Conservation (phyloP, 2,329 filamentous ascomycete species). For the Talaromyces sp. region DNA sequence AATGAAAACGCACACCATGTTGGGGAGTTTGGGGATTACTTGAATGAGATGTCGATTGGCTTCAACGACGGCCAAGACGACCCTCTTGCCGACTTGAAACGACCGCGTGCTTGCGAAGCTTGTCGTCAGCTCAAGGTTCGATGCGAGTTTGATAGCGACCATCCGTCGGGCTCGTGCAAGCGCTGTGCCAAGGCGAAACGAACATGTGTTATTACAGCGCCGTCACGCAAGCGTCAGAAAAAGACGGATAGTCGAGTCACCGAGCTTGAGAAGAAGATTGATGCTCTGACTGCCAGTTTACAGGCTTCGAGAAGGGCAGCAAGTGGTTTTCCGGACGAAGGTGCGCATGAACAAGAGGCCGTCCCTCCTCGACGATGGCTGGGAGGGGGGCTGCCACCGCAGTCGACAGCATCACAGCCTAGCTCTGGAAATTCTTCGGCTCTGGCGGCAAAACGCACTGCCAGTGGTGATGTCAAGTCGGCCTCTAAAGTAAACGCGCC, state of each 20-base stretch:
- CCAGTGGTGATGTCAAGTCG: conserved; percentile 24
- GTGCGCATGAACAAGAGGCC: conserved; percentile 34
- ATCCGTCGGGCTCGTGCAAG: conserved; percentile 61
- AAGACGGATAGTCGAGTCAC: conserved; percentile 86
- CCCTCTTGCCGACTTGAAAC: conserved; percentile 51
- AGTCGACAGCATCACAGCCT: neutral
- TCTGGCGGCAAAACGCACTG: conserved; percentile 26
- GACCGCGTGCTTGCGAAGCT: conserved; percentile 67
- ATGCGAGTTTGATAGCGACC: conserved; percentile 67
- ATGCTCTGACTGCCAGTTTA: conserved; percentile 75
- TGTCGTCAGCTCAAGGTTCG: conserved; percentile 75
- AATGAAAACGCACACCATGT: conserved; percentile 10
- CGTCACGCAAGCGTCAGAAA: conserved; percentile 74
- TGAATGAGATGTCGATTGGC: conserved; percentile 9
- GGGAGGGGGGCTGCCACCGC: conserved; percentile 13
- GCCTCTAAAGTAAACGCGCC: neutral
- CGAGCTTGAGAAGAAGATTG: conserved; percentile 88
- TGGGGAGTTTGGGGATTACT: neutral
- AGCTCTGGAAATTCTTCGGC: conserved; percentile 7
- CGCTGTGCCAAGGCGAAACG: conserved; percentile 78
- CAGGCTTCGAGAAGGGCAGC: conserved; percentile 47
- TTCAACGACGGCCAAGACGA: conserved; percentile 17
- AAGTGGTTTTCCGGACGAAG: conserved; percentile 5
- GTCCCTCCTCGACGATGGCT: conserved; percentile 29
- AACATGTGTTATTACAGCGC: conserved; percentile 70